Evolutionary conservation across 805 yeast species (phyloP).

Genomic region (Candida pseudofarinosa): DNA sequence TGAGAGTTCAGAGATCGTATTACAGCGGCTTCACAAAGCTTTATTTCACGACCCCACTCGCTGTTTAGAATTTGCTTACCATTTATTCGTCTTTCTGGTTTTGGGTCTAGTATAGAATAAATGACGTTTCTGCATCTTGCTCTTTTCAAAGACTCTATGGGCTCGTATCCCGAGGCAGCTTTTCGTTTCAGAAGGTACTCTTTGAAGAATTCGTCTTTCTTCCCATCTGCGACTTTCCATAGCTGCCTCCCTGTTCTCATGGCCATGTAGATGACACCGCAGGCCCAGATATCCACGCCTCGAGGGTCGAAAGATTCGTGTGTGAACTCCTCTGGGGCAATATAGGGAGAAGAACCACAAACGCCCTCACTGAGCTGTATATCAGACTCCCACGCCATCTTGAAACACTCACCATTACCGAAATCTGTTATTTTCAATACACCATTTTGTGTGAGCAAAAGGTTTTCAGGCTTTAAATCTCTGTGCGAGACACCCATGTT

Average conservation of each 20-base stretch:
- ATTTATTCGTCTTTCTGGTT: slow-evolving; percentile 80
- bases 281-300: slow-evolving; percentile 85
- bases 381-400: slow-evolving; percentile 78
- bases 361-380: slow-evolving; percentile 70
- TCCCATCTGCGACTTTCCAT: slow-evolving; percentile 76
- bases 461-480: slow-evolving; percentile 85
- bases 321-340: slow-evolving; percentile 83
- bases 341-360: slow-evolving; percentile 85
- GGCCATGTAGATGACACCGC: slow-evolving; percentile 90
- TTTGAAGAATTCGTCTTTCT: slow-evolving; percentile 74
- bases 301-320: slow-evolving; percentile 71
- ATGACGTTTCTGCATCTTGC: slow-evolving; percentile 91
- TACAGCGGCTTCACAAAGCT: slow-evolving; percentile 70
- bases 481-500: slow-evolving; percentile 86
- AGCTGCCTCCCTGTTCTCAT: slow-evolving; percentile 92
- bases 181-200: slow-evolving; percentile 75
- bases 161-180: slow-evolving; percentile 83
- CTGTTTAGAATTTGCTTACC: slow-evolving; percentile 84
- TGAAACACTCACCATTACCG: slow-evolving; percentile 79
- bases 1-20: slow-evolving; percentile 8
- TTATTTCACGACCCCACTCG: slow-evolving; percentile 94
- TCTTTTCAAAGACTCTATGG: slow-evolving; percentile 79
- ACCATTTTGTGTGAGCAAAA: slow-evolving; percentile 70
- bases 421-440: slow-evolving; percentile 80
- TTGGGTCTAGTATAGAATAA: slow-evolving; percentile 89